These are phyloP conservation scores for Fragaria iinumae DNA, from an alignment of 306 rosid genomes.

Conservation along the genomic window DNA sequence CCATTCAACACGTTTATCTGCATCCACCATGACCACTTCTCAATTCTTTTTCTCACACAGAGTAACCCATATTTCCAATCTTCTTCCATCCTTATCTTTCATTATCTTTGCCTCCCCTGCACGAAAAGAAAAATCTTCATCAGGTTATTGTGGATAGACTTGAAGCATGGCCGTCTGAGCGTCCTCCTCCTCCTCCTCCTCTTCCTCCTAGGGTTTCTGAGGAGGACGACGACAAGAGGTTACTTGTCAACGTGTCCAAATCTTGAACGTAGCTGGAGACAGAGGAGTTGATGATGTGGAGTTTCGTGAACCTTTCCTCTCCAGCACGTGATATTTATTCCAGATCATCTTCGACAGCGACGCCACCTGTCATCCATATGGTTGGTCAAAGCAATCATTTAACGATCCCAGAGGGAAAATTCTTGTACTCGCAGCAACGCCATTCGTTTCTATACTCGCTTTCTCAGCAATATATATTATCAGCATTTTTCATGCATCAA, in stretches of 20 bases:
- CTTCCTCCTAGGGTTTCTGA: background rate
- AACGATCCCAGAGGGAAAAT: background rate
- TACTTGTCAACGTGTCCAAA: conserved; percentile 29
- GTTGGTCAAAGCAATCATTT: conserved; percentile 18
- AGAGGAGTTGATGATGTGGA: conserved; percentile 36
- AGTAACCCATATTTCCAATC: background rate
- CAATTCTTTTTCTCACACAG: background rate
- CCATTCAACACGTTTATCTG: conserved; percentile 17
- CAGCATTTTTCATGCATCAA: too few species aligned
- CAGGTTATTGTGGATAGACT: background rate
- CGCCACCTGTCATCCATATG: conserved; percentile 32
- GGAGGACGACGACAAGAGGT: background rate
- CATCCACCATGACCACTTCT: conserved; percentile 24
- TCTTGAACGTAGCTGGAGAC: conserved; percentile 25
- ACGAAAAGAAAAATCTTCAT: background rate
- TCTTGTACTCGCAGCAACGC: background rate
- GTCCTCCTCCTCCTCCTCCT: background rate
- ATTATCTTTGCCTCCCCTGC: background rate
- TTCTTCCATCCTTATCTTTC: background rate
- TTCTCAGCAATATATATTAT: background rate
- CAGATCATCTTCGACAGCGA: conserved; percentile 2
- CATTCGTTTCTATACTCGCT: background rate
- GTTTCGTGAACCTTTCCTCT: conserved; percentile 19
- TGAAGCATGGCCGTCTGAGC: background rate
- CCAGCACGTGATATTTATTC: conserved; percentile 31